Evolutionary conservation across 345 rosid species (phyloP).

Genomic region (Raphanus raphanistrum): DNA sequence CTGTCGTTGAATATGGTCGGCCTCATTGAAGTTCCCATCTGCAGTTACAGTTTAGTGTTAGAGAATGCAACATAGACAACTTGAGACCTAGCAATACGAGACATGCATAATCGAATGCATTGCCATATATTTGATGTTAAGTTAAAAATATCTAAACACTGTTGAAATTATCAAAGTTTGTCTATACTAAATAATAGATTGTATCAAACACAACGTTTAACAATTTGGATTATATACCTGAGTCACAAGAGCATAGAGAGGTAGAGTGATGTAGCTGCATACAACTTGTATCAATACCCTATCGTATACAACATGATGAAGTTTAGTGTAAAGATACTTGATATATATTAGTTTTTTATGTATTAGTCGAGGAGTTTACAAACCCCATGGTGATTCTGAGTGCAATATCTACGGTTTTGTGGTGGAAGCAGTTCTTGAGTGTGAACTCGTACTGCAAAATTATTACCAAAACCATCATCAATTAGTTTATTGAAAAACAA

Average conservation of each 20-base stretch:
- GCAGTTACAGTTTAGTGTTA: conserved; percentile 12
- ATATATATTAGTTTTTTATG: background rate
- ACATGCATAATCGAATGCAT: background rate
- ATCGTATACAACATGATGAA: conserved; percentile 16
- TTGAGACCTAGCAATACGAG: conserved; percentile 51
- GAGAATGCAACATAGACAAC: background rate
- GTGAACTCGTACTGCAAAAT: conserved; percentile 60
- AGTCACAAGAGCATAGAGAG: conserved; percentile 94
- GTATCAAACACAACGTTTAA: background rate
- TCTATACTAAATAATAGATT: background rate
- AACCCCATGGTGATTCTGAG: conserved; percentile 86
- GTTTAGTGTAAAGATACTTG: background rate
- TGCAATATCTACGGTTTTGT: conserved; percentile 46
- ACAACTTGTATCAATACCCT: conserved; percentile 41
- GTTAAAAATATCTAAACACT: background rate
- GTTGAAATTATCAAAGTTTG: background rate
- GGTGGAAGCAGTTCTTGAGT: conserved; percentile 61
- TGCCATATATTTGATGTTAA: background rate
- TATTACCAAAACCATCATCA: background rate
- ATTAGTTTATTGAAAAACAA: background rate
- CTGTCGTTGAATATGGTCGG: conserved; percentile 5
- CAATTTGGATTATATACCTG: conserved; percentile 50
- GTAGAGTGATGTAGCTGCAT: conserved; percentile 68
- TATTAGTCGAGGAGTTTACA: conserved; percentile 27
- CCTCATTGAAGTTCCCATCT: conserved; percentile 52